Base-by-base conservation (phyloP, 306 rosid species). In the cucumber (Cucumis sativus) region DNA sequence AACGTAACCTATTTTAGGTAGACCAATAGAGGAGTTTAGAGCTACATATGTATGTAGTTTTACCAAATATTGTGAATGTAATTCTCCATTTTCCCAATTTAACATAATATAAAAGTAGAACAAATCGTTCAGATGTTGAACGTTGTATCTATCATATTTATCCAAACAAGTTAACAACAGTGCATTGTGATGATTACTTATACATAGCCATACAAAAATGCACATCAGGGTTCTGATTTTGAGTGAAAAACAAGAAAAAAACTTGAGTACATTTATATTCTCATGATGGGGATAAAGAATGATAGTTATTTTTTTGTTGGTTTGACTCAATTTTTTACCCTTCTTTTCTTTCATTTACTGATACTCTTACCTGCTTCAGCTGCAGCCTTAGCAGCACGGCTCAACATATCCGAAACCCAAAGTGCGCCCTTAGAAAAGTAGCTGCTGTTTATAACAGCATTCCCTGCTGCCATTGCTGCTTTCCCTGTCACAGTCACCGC, bases 371-470 rank as follows among this genome's bases (percentile, higher is more conserved):
- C 89, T 64, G 91, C 23, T 76, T 91, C 88, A 47, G 97, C 90
- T 1, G 93, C 83, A 54, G 91, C 91, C 79, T 89, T 89, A 5
- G 92, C 80, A 5, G 93, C 97, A 10, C 93, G 90, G 41, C 57
- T 58, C 71, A 88, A 77, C 61, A 80, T 16, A 69, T 89, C 89
- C 0, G 97, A 93, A 72, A 87, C 88, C 91, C 89, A 88, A 66
- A 82, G 90, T 78, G 97, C 91, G n/a, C 99, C 99, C 82, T 89
- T 95, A 7, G 97, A 89, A 67, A 95, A 90, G 89, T 90, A 92
- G 79, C 82, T 85, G 89, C 99, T 92, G 75, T 88, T 88, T 56
- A 80, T 93, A 2, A 95, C 78, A 45, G 97, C 93, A 33, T 14
- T 89, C 20, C 97, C 88, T 2, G 97, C 92, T 37, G 97, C 90